Base-by-base conservation (phyloP, 495 filamentous ascomycete species). In the Aspergillus homomorphus region DNA sequence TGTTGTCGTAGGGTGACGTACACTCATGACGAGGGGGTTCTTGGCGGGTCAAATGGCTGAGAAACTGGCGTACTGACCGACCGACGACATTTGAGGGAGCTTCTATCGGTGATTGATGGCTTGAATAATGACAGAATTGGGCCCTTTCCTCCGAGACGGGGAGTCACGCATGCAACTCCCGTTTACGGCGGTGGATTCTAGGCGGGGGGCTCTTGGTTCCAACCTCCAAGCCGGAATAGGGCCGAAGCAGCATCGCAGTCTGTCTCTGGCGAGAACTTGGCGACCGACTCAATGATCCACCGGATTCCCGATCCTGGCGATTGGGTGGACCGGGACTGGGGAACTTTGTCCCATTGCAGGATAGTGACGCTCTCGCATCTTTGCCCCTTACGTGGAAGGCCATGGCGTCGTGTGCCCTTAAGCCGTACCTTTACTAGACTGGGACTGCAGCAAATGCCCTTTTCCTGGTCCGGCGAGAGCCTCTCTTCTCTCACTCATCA, bases 311-410 rank as follows among this genome's bases (percentile, higher is more conserved):
- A 51, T 51, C 48, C 48, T 51, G 23, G 15, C 48, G 48, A 51
- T 51, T 51, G n/a, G 30, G 28, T 51, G 48, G 48, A 23, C 48
- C 23, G n/a, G 19, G 19, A 28, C 23, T 24, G 15, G 24, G 3
- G 5, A 15, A 18, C 5, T 28, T 51, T 28, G 23, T 14, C 24
- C 48, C 15, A 15, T 28, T 19, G 15, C 23, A 28, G 23, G 12
- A 30, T 28, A 28, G 48, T 24, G 23, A n/a, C n/a, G n/a, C n/a
- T n/a, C n/a, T n/a, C n/a, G n/a, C n/a, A n/a, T 18, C 2, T 30
- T 23, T 51, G 48, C 48, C 48, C 48, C 48, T 51, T 51, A 51
- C 48, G 48, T 51, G 48, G 33, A 38, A 51, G 48, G 48, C 48
- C 48, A 51, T 51, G 48, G 48, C 48, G 33, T 38, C 15, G 8